These are phyloP conservation scores for Durusdinium trenchii DNA, from an alignment of 73 alveolate genomes.

Conservation along the genomic window DNA sequence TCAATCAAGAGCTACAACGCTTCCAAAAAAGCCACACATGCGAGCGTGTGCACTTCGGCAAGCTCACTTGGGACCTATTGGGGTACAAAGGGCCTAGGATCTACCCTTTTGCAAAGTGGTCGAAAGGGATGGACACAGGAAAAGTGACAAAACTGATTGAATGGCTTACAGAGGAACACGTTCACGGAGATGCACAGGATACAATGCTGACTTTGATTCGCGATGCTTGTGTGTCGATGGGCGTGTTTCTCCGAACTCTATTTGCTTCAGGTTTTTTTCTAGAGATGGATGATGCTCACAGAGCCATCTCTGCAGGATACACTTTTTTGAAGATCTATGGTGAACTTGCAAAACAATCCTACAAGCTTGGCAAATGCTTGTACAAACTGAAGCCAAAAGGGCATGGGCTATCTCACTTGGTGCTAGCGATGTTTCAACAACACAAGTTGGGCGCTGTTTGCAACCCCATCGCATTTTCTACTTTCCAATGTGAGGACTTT, in stretches of 20 bases:
- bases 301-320: not conserved
- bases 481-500: slow-evolving; percentile 37
- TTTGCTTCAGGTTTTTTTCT: not conserved
- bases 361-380: not conserved
- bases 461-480: not conserved
- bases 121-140: slow-evolving; percentile 47
- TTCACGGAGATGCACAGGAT: not conserved
- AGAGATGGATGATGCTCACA: not conserved
- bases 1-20: not conserved
- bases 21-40: not conserved
- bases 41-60: not conserved
- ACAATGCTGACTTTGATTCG: not conserved
- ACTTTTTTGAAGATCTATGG: not conserved
- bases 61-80: not conserved
- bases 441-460: not conserved
- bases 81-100: not conserved
- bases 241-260: not conserved
- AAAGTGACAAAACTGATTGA: not conserved
- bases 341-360: not conserved
- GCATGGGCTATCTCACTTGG: not conserved
- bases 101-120: slow-evolving; percentile 25
- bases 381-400: not conserved
- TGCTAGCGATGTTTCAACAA: not conserved
- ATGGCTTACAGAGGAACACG: not conserved
- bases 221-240: not conserved